Conservation (phyloP, 345 rosid species). For the Acer campestre region DNA sequence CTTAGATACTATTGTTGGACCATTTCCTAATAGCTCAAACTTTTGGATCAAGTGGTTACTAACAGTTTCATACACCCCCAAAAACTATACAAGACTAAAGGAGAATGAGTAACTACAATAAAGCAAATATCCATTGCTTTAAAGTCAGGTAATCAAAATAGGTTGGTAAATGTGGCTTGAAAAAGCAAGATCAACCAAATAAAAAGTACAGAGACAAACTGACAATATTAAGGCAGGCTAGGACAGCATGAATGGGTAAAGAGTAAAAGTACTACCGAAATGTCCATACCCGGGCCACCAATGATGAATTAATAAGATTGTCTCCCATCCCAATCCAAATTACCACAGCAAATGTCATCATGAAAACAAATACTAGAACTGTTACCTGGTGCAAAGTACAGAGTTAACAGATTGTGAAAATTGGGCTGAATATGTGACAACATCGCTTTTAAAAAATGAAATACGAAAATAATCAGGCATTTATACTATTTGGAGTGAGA, state of each 20-base stretch:
- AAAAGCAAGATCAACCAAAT: conserved; percentile 4
- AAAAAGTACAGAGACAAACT: not conserved
- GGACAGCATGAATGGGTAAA: conserved; percentile 5
- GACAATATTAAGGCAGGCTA: not conserved
- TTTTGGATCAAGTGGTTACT: not conserved
- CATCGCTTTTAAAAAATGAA: not conserved
- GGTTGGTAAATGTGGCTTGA: not conserved
- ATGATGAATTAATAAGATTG: conserved; percentile 41
- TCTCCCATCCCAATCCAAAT: conserved; percentile 60
- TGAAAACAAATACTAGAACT: conserved; percentile 39
- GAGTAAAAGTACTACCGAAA: conserved; percentile 14
- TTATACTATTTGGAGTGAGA: conserved; percentile 6
- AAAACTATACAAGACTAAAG: not conserved
- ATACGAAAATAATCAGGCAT: not conserved
- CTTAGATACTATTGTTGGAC: not conserved
- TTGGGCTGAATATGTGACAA: not conserved
- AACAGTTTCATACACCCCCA: not conserved
- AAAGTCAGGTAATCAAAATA: not conserved
- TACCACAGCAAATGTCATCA: conserved; percentile 52
- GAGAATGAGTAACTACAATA: not conserved
- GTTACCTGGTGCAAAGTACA: conserved; percentile 42
- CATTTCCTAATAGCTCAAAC: not conserved
- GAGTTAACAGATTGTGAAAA: conserved; percentile 5
- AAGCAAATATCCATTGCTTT: not conserved
- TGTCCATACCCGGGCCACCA: conserved; percentile 51